Base-by-base conservation (phyloP, 805 yeast species). In the Candida nitratophila region DNA sequence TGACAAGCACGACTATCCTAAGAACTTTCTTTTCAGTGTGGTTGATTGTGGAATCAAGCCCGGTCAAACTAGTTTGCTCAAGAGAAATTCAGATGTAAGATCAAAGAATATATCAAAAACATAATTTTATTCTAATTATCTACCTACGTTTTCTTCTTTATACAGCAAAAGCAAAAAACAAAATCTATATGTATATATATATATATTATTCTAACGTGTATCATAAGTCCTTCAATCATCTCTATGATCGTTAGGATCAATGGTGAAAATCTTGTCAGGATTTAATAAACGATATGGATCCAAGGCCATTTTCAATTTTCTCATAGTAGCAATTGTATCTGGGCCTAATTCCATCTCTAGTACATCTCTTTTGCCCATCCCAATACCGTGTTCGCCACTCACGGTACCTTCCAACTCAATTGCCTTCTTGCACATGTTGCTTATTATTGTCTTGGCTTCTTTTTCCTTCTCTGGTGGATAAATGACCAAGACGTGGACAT, bases 381-480 rank as follows among this genome's bases (percentile, higher is more conserved):
- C 95, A 29, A 86, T 75, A 15, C 95, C 95, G 57, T 86, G 95
- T 55, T 86, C 95, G 26, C 95, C 95, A 12, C 87, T 82, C 52
- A 86, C 81, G 2, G 95, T 85, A 1, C 95, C 95, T 47, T 85
- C 91, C 41, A 79, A 74, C 1, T 61, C 73, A 19, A 86, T 64
- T 0, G 90, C 93, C 20, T 82, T 61, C 42, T 70, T 58, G 42
- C 80, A 84, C 82, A 85, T 79, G 42, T 74, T 65, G 17, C 70
- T 68, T 4, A 82, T 83, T n/a, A 83, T 59, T 22, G 57, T 56
- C 45, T 74, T 70, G 8, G 77, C 80, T 27, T 63, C 64, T 1
- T 64, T 61, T 19, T 68, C 53, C 47, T 77, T 72, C 24, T 73
- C 72, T 0, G 76, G 74, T 33, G 70, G 70, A 60, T 81, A 81